Evolutionary conservation across 345 rosid genomes (phyloP).

Genomic region (Triadica sebifera): DNA sequence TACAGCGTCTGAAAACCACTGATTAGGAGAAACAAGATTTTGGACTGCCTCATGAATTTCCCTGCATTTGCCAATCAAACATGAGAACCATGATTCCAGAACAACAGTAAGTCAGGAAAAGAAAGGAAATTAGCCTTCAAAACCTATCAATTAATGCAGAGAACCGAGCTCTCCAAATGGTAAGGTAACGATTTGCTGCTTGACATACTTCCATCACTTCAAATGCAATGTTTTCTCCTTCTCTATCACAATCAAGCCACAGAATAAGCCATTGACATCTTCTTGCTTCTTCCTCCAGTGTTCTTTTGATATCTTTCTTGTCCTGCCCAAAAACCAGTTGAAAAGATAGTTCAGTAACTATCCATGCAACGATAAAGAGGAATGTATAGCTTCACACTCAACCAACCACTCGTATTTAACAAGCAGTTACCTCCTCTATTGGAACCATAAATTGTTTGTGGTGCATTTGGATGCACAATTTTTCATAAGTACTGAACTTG

Average conservation of each 20-base stretch:
- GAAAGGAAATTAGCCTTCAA: conserved; percentile 1
- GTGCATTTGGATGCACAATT: not conserved
- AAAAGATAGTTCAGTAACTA: conserved; percentile 8
- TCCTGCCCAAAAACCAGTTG: conserved; percentile 46
- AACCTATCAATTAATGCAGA: conserved; percentile 94
- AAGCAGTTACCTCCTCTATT: not conserved
- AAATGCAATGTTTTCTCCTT: conserved; percentile 94
- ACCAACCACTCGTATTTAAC: not conserved
- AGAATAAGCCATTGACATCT: conserved; percentile 87
- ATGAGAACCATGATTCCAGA: not conserved
- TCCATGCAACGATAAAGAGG: not conserved
- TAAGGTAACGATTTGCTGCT: conserved; percentile 54
- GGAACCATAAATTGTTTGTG: not conserved
- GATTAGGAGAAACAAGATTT: conserved; percentile 84
- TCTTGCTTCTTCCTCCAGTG: conserved; percentile 94
- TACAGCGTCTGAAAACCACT: conserved; percentile 84
- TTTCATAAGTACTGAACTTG: not conserved
- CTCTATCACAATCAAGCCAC: conserved; percentile 99
- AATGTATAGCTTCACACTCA: not conserved
- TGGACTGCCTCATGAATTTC: conserved; percentile 89
- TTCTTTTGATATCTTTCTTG: conserved; percentile 76
- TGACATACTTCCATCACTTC: conserved; percentile 80
- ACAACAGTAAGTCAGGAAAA: not conserved
- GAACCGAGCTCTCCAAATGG: conserved; percentile 78
- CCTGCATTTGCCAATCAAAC: conserved; percentile 44